A percentile compares a stretch with the other conserved stretches of the same genome.
Conservation (phyloP, 2,329 filamentous ascomycete genomes). For the Orbilia ellipsospora region DNA sequence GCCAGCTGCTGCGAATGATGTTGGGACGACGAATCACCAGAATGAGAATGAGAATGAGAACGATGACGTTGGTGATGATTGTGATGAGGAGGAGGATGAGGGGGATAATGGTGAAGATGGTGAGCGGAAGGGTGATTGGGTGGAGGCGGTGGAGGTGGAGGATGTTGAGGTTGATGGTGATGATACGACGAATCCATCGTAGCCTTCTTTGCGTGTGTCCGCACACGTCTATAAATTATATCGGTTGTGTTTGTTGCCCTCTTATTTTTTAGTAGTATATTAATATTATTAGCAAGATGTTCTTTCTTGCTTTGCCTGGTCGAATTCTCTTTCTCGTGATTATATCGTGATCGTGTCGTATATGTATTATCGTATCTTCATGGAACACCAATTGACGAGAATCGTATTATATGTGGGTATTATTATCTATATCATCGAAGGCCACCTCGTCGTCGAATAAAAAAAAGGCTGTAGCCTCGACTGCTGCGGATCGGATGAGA, state of each 20-base stretch:
- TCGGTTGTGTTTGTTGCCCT: background rate
- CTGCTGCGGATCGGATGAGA: too few species aligned
- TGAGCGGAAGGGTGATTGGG: conserved; percentile 8
- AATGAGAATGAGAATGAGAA: conserved; percentile 7
- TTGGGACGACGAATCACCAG: conserved; percentile 3
- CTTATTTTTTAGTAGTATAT: background rate
- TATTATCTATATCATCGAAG: too few species aligned
- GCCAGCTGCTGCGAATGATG: conserved; percentile 31
- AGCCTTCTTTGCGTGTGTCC: too few species aligned
- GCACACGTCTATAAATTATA: too few species aligned
- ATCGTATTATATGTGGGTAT: too few species aligned
- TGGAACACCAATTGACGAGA: too few species aligned
- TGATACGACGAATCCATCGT: conserved; percentile 38
- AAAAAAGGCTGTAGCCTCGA: too few species aligned
- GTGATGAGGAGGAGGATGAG: conserved; percentile 11
- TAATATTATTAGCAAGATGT: conserved; percentile 10
- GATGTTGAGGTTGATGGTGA: conserved; percentile 24
- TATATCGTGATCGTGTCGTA: too few species aligned
- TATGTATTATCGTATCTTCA: too few species aligned
- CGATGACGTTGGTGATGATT: background rate
- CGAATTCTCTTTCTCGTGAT: background rate
- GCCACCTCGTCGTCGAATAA: too few species aligned
- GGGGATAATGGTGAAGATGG: conserved; percentile 17
- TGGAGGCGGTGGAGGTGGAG: conserved; percentile 7
- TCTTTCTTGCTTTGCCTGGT: background rate